Evolutionary conservation across 768 basidiomycete genomes (phyloP), one percentile per base, ranked within the genome.

Genomic region (Tylopilus sp.): DNA sequence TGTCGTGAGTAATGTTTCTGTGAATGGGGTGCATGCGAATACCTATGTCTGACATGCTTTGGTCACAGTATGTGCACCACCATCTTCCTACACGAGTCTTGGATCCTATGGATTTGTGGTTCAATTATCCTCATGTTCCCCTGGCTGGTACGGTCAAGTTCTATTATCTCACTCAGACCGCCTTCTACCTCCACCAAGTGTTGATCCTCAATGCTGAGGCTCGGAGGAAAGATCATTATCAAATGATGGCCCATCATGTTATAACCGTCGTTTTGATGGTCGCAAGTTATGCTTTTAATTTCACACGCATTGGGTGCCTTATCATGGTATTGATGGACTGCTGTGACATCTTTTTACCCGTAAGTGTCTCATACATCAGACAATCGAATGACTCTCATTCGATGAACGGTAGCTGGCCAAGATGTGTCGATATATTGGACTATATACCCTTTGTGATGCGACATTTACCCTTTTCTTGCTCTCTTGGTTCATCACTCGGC

Each of bases 181-280:
- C 90, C 34, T 94, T 94, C 72, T 99, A 97, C 74, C 71, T 87
- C 48, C 94, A 98, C 67, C 93, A 95, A 71, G 78, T 97, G 12
- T 76, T 98, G 56, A 86, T 96, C 53, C 80, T 99, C 69, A 92
- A 98, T 70, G 86, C 94, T 25, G 97, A 99, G 70, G 92, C 86
- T 34, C 81, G 85, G 50, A 78, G 97, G 52, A 93, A 92, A 68
- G 97, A 99, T 70, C 92, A 98, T 70, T 75, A 77, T 62, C 96
- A 98, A 72, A 98, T 98, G 96, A 89, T 98, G 81, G 75, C 85
- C 24, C 97, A 99, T 74, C 97, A 99, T 68, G 66, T 96, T 61
- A 87, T 98, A 59, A 96, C 94, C 13, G 79, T 94, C 55, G 65
- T 78, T 45, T 81, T 99, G 56, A 84, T 98, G 72, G 71, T 77